Percentiles rank a stretch among this genome's conserved stretches.
phyloP scores from a whole-genome alignment of 495 filamentous ascomycete genomes.

The Hypoxylon crocopeplum region DNA sequence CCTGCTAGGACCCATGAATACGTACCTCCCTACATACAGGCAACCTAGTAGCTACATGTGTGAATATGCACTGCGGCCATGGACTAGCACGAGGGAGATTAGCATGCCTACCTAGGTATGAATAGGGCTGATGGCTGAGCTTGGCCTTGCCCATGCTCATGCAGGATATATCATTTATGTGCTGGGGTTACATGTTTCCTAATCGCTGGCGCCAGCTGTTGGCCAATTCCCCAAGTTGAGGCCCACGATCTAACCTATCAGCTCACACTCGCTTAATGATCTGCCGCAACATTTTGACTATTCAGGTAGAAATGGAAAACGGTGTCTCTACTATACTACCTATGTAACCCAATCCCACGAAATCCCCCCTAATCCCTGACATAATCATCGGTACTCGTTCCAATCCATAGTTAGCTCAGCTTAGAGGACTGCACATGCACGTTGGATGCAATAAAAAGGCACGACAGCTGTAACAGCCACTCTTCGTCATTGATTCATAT shows the following conservation, averaged over 20 bases:
- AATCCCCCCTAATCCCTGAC: too few species aligned
- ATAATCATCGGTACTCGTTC: too few species aligned
- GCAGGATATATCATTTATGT: too few species aligned
- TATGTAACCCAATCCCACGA: too few species aligned
- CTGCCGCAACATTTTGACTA: slow-evolving; percentile 13
- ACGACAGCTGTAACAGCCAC: neutral
- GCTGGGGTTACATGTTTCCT: slow-evolving; percentile 12
- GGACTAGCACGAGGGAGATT: neutral
- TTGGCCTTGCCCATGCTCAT: slow-evolving; percentile 11
- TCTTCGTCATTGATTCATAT: neutral
- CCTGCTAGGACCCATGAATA: slow-evolving; percentile 2
- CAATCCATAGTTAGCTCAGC: too few species aligned
- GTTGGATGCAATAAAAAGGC: too few species aligned
- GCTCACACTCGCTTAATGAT: neutral
- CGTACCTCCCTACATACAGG: neutral
- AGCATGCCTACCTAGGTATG: slow-evolving; percentile 3
- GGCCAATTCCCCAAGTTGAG: slow-evolving; percentile 16
- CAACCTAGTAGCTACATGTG: neutral
- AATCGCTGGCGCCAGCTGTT: slow-evolving; percentile 28
- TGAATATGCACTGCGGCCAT: slow-evolving; percentile 16
- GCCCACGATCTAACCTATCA: slow-evolving; percentile 10
- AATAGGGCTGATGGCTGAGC: slow-evolving; percentile 32
- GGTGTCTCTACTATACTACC: too few species aligned
- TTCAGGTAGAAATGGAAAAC: slow-evolving; percentile 21
- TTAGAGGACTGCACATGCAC: neutral